Conservation (phyloP, 1,284 basidiomycete genomes). For the Exobasidium cylindrosporum region DNA sequence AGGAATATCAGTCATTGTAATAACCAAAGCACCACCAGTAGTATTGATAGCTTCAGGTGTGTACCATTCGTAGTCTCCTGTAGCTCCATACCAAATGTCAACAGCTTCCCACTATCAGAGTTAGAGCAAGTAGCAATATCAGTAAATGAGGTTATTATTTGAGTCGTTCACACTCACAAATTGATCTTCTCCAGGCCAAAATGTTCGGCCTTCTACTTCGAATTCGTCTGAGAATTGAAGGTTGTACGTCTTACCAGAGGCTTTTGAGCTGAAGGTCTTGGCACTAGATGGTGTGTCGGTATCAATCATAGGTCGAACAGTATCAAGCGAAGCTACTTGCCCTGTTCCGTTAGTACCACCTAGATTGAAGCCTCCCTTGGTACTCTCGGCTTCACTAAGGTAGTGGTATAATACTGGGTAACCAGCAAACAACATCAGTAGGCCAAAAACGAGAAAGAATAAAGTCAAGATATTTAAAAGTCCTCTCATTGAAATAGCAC, state of each 20-base stretch:
- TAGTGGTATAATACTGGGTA: constrained; percentile 34
- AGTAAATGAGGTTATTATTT: too few relatives aligned
- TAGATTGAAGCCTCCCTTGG: constrained; percentile 60
- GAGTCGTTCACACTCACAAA: too few relatives aligned
- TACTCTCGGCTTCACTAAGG: constrained; percentile 10
- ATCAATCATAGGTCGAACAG: constrained; percentile 33
- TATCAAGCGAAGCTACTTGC: constrained; percentile 36
- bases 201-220: constrained; percentile 67
- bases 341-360: constrained; percentile 63
- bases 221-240: constrained; percentile 73
- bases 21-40: constrained; percentile 36
- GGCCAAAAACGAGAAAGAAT: constrained; percentile 29
- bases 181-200: constrained; percentile 56
- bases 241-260: constrained; percentile 33
- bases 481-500: constrained; percentile 24
- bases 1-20: constrained; percentile 38
- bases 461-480: constrained; percentile 44
- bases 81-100: constrained; percentile 52
- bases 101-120: constrained; percentile 52
- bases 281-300: constrained; percentile 33
- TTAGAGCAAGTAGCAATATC: too few relatives aligned
- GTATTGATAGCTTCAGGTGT: constrained; percentile 52
- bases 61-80: constrained; percentile 55
- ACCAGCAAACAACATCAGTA: constrained; percentile 52
- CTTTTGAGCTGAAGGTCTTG: constrained; percentile 22